These are phyloP conservation scores for Aspergillus oerlinghausenensis DNA, from an alignment of 2,329 filamentous ascomycete species.

Conservation along the genomic window DNA sequence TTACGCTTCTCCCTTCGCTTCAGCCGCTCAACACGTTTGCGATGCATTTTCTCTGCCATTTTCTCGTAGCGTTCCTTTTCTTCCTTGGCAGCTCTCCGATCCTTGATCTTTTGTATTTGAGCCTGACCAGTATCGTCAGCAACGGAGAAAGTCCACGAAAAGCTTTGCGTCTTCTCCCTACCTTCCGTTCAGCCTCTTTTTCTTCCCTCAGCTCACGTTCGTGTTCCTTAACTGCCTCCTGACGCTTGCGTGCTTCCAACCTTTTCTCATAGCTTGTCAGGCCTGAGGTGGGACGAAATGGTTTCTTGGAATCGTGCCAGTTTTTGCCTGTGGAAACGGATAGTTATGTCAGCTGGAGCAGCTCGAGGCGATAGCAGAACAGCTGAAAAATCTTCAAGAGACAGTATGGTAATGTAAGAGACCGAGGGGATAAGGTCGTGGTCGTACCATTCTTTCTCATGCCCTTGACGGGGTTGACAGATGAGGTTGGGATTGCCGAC, in stretches of 20 bases:
- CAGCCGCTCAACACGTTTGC: slow-evolving; percentile 85
- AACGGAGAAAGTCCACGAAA: not conserved
- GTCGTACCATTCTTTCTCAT: slow-evolving; percentile 77
- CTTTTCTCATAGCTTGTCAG: slow-evolving; percentile 76
- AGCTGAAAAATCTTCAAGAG: slow-evolving; percentile 9
- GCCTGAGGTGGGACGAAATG: slow-evolving; percentile 78
- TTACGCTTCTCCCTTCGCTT: slow-evolving; percentile 95
- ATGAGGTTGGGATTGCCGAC: slow-evolving; percentile 29
- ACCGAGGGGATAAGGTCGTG: slow-evolving; percentile 7
- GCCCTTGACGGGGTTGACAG: slow-evolving; percentile 45
- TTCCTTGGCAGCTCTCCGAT: slow-evolving; percentile 81
- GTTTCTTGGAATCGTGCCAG: slow-evolving; percentile 79
- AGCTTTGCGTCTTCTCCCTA: slow-evolving; percentile 39
- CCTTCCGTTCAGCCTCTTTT: slow-evolving; percentile 83
- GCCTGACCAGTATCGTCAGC: slow-evolving; percentile 47
- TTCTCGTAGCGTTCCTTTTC: slow-evolving; percentile 90
- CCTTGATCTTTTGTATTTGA: slow-evolving; percentile 73
- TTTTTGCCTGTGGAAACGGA: slow-evolving; percentile 68
- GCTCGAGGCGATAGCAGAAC: slow-evolving; percentile 4
- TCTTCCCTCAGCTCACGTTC: slow-evolving; percentile 96
- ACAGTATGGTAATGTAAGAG: slow-evolving; percentile 10
- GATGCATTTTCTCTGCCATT: slow-evolving; percentile 97
- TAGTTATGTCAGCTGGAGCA: slow-evolving; percentile 13
- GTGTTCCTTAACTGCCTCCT: slow-evolving; percentile 78
- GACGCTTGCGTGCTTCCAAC: slow-evolving; percentile 62